Base-by-base conservation (phyloP, 345 rosid genomes). In the Gossypium ekmanianum region DNA sequence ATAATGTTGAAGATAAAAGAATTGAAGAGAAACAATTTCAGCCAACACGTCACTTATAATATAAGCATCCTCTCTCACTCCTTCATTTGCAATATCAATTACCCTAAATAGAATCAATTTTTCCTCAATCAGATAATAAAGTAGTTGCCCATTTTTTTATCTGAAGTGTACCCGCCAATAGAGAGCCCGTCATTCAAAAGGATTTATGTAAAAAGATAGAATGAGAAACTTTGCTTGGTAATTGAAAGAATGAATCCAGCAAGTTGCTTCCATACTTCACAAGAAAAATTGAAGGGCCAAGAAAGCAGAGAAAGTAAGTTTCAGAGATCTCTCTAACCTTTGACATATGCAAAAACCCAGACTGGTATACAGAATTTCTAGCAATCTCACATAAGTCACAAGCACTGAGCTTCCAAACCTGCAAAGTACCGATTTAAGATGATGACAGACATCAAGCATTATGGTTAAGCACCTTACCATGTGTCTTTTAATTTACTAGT, bases 341-440 rank as follows among this genome's bases (percentile, higher is more conserved):
- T 67, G 79, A 80, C 61, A 20, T 18, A 29, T 87, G 88, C 27
- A 80, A 81, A 74, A 87, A 87, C 54, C 88, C 90, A 18, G 86
- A 84, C 65, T 87, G 88, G 61, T 87, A 84, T 22, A 87, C 86
- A 24, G 90, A 87, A 75, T 84, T 87, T 72, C 90, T 84, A 0
- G 81, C 89, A 72, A 86, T 86, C 86, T 86, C 89, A 63, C 87
- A 86, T n/a, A 86, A 76, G 78, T 86, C 87, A 55, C 86, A 86
- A 34, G 89, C 78, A 65, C 87, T 84, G 72, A 84, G 85, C 80
- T 86, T 86, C 89, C 87, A 84, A 9, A 84, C 84, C 89, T 86
- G 80, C 57, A 78, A 45, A 65, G 24, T 39, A 75, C 12, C 12
- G 5, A 16, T 48, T 76, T 18, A 10, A 45, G 26, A 68, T 45